These are phyloP conservation scores for Stenogyne calaminthoides DNA, from an alignment of 305 asterid genomes.

Conservation along the genomic window DNA sequence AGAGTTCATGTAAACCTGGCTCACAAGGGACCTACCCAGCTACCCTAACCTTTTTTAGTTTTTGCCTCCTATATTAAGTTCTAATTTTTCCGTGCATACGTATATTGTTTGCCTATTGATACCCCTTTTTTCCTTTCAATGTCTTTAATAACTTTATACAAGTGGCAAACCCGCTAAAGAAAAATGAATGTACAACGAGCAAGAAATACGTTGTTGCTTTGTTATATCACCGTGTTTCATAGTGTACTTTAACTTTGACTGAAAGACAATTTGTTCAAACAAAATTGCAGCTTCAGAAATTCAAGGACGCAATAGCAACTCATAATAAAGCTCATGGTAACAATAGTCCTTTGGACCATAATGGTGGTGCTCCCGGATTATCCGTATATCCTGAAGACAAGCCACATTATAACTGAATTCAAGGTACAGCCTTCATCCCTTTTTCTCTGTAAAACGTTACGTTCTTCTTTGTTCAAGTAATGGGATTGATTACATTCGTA, in stretches of 20 bases:
- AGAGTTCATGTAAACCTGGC: no score
- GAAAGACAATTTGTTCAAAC: not conserved
- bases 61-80: no score
- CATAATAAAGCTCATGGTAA: constrained; percentile 34
- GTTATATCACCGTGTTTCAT: not conserved
- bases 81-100: no score
- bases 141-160: not conserved
- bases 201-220: not conserved
- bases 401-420: constrained; percentile 15
- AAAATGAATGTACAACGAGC: not conserved
- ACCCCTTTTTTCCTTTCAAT: not conserved
- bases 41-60: no score
- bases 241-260: not conserved
- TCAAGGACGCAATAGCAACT: constrained; percentile 51
- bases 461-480: constrained; percentile 13
- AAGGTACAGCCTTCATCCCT: constrained; percentile 21
- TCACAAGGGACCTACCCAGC: no score
- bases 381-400: constrained; percentile 28
- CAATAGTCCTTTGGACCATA: constrained; percentile 6
- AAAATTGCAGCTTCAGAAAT: constrained; percentile 55
- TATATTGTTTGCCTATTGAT: no score
- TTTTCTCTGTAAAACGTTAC: not conserved
- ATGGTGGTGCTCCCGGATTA: constrained; percentile 21
- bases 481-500: constrained; percentile 18
- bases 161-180: not conserved